phyloP scores from a whole-genome alignment of 805 yeast species.

The Schwanniomyces yamadae region DNA sequence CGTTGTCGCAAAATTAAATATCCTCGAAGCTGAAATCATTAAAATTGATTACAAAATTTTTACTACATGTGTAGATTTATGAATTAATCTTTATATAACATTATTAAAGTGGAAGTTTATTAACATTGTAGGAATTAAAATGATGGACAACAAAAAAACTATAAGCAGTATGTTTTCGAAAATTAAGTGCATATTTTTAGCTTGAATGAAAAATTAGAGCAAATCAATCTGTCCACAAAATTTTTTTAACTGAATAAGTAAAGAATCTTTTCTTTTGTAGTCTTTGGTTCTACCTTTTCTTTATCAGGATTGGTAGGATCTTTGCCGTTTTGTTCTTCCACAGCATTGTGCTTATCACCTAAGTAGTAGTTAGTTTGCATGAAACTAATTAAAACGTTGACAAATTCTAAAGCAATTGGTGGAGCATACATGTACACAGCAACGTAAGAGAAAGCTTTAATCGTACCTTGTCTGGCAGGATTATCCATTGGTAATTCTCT shows the following conservation, averaged over 20 bases:
- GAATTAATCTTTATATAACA: too few relatives aligned
- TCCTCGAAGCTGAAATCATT: too few relatives aligned
- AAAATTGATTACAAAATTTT: too few relatives aligned
- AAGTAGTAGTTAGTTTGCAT: slow-evolving; percentile 34
- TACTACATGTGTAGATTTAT: too few relatives aligned
- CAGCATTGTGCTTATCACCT: slow-evolving; percentile 36
- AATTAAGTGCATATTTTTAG: too few relatives aligned
- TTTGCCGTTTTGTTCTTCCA: slow-evolving; percentile 22
- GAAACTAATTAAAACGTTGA: slow-evolving; percentile 26
- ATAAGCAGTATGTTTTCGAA: too few relatives aligned
- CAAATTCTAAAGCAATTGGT: slow-evolving; percentile 26
- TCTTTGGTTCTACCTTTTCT: background rate
- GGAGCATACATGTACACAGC: slow-evolving; percentile 24
- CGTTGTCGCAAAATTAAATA: too few relatives aligned
- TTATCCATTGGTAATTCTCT: slow-evolving; percentile 20
- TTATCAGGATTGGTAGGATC: slow-evolving; percentile 8
- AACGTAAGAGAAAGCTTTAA: slow-evolving; percentile 29
- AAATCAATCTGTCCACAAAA: too few relatives aligned
- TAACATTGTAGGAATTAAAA: too few relatives aligned
- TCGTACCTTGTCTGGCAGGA: slow-evolving; percentile 29
- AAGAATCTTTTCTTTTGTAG: slow-evolving; percentile 4
- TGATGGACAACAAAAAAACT: too few relatives aligned
- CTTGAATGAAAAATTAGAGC: too few relatives aligned
- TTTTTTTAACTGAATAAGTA: slow-evolving; percentile 2
- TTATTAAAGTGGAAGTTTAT: too few relatives aligned